Conservation (phyloP, 2,329 filamentous ascomycete species). For the Lecanicillium sp. region DNA sequence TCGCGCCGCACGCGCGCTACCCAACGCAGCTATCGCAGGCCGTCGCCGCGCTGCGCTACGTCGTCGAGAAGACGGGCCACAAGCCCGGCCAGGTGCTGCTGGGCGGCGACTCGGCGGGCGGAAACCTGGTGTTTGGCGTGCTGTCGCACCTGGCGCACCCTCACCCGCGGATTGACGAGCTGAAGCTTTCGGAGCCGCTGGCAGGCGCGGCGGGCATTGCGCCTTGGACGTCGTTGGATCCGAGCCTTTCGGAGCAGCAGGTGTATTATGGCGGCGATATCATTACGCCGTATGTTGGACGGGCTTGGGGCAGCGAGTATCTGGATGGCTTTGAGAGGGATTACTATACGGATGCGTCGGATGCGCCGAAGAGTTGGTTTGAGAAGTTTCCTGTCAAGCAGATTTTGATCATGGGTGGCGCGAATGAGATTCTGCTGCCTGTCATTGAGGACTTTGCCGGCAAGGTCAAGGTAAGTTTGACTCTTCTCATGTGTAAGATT, state of each 20-base stretch:
- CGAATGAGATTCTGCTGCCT: conserved; percentile 14
- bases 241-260: conserved; percentile 5
- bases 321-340: conserved; percentile 10
- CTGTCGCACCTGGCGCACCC: conserved; percentile 14
- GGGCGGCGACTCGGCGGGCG: conserved; percentile 16
- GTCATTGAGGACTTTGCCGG: conserved; percentile 11
- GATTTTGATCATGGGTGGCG: conserved; percentile 12
- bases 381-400: conserved; percentile 11
- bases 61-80: conserved; percentile 9
- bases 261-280: conserved; percentile 13
- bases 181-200: conserved; percentile 11
- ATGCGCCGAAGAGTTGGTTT: conserved; percentile 14
- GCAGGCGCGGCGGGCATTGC: conserved; percentile 11
- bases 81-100: conserved; percentile 11
- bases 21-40: conserved; percentile 15
- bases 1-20: conserved; percentile 13
- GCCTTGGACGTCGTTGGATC: conserved; percentile 13
- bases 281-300: conserved; percentile 10
- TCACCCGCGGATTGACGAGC: conserved; percentile 12
- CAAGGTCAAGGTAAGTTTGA: conserved; percentile 11
- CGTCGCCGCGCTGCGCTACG: conserved; percentile 13
- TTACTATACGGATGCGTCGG: conserved; percentile 12
- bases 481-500: too few species aligned
- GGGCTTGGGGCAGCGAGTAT: conserved; percentile 9
- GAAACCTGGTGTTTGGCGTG: conserved; percentile 14